phyloP scores from a whole-genome alignment of 2,329 filamentous ascomycete genomes.

The Ophiostoma quercus region DNA sequence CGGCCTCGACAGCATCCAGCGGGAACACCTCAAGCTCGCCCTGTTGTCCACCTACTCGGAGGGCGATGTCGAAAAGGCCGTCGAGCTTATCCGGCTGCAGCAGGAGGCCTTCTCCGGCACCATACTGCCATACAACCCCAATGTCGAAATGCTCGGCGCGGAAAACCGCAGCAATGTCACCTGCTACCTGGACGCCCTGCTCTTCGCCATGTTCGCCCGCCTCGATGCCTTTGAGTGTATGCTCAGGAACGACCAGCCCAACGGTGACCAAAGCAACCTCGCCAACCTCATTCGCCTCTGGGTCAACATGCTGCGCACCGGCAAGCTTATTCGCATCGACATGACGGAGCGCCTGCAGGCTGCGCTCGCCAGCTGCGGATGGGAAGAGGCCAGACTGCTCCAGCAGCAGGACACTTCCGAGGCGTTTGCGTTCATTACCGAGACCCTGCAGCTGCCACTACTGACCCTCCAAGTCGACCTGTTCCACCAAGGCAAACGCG shows the following conservation, averaged over 20 bases:
- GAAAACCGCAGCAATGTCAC: constrained; percentile 81
- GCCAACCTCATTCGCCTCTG: constrained; percentile 77
- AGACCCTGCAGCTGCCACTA: constrained; percentile 78
- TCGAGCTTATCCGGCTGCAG: constrained; percentile 70
- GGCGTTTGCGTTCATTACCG: constrained; percentile 91
- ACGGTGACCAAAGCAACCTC: constrained; percentile 65
- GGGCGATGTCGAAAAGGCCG: constrained; percentile 67
- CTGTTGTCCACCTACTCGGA: constrained; percentile 59
- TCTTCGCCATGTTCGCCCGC: constrained; percentile 94
- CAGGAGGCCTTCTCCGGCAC: constrained; percentile 77
- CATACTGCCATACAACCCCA: constrained; percentile 67
- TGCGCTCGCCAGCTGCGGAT: constrained; percentile 76
- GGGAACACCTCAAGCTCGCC: constrained; percentile 54
- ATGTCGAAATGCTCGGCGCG: constrained; percentile 70
- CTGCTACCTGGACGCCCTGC: constrained; percentile 86
- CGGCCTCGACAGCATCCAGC: constrained; percentile 43
- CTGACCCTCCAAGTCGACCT: constrained; percentile 90
- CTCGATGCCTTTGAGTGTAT: constrained; percentile 90
- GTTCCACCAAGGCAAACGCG: constrained; percentile 78
- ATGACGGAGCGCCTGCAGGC: constrained; percentile 64
- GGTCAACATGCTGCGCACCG: constrained; percentile 86
- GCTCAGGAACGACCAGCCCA: constrained; percentile 72
- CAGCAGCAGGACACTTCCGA: constrained; percentile 94
- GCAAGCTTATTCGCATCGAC: constrained; percentile 78
- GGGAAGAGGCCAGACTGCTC: constrained; percentile 71